These are phyloP conservation scores for Echites panduratus DNA, from an alignment of 257 asterid species.

Conservation along the genomic window DNA sequence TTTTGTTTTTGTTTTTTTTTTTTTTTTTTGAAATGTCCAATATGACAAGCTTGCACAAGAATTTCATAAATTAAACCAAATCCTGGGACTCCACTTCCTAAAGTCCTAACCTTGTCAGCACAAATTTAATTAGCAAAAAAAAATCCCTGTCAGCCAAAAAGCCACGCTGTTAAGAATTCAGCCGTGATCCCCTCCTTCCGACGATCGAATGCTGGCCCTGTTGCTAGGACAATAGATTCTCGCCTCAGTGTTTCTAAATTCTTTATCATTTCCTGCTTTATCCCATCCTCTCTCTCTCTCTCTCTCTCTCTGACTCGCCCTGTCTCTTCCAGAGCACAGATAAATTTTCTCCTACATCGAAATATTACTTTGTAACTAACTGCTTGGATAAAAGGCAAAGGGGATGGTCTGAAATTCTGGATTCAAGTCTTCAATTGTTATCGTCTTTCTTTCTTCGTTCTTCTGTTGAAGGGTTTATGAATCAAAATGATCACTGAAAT, in stretches of 20 bases:
- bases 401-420: background rate
- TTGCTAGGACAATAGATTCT: background rate
- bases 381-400: background rate
- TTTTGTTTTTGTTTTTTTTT: too few species aligned
- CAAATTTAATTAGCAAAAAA: too few species aligned
- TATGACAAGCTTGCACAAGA: too few species aligned
- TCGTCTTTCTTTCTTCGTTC: background rate
- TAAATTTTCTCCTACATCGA: background rate
- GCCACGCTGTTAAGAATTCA: background rate
- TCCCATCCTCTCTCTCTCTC: background rate
- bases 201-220: background rate
- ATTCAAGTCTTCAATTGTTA: background rate
- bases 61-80: too few species aligned
- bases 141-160: background rate
- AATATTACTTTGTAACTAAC: background rate
- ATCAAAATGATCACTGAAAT: background rate
- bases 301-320: too few species aligned
- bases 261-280: conserved; percentile 2
- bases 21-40: too few species aligned
- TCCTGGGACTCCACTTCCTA: too few species aligned
- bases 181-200: conserved; percentile 2
- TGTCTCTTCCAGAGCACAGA: background rate
- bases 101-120: too few species aligned
- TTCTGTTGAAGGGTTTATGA: background rate
- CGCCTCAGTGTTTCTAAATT: background rate